These are phyloP conservation scores for Trichoderma asperelloides DNA, from an alignment of 495 filamentous ascomycete genomes.

Conservation along the genomic window DNA sequence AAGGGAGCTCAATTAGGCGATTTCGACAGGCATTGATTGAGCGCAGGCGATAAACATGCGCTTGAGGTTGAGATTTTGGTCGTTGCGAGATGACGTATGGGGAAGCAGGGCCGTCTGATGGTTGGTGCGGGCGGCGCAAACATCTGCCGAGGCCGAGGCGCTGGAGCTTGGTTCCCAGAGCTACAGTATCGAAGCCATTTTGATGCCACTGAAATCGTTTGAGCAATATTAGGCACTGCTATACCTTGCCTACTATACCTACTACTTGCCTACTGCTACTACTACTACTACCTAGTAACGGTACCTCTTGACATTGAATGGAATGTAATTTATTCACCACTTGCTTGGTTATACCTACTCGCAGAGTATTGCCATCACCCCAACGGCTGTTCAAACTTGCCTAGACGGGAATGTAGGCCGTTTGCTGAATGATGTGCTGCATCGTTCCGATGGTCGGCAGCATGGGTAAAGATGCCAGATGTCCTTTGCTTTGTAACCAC, in stretches of 20 bases:
- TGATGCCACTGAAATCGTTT: too few species aligned
- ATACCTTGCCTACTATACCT: too few species aligned
- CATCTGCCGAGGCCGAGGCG: background rate
- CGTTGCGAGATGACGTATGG: conserved; percentile 1
- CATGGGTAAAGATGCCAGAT: conserved; percentile 5
- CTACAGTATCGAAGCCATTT: too few species aligned
- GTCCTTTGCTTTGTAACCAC: background rate
- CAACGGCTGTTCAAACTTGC: background rate
- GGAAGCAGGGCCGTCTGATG: background rate
- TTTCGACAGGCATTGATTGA: conserved; percentile 5
- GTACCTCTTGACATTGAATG: too few species aligned
- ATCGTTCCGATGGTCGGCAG: background rate
- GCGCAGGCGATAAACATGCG: background rate
- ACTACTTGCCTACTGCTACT: too few species aligned
- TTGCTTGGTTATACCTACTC: too few species aligned
- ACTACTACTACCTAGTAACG: too few species aligned
- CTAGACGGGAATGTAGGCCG: background rate
- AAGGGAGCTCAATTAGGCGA: background rate
- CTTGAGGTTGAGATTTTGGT: background rate
- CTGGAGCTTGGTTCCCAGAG: too few species aligned
- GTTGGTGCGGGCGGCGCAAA: background rate
- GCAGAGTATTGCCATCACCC: background rate
- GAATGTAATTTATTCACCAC: too few species aligned
- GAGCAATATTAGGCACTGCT: too few species aligned
- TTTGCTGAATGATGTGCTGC: background rate